These are phyloP conservation scores for Cyclostephanos invisitatus DNA, from an alignment of 108 stramenopile genomes.

Conservation along the genomic window DNA sequence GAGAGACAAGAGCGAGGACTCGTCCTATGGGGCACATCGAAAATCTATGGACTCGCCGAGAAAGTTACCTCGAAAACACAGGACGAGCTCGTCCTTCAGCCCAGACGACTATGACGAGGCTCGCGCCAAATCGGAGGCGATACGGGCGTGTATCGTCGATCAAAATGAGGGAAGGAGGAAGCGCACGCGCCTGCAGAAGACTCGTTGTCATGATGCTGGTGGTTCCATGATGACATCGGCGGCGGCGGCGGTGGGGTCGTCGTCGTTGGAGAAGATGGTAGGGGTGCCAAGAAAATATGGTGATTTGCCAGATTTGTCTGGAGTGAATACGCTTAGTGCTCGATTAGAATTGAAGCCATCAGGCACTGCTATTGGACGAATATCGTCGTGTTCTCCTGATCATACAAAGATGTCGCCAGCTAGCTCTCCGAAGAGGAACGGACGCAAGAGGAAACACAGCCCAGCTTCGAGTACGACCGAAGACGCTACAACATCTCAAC, in stretches of 20 bases:
- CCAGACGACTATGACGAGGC: slow-evolving; percentile 40
- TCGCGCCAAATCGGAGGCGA: slow-evolving; percentile 30
- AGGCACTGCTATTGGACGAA: background rate
- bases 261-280: background rate
- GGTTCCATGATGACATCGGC: background rate
- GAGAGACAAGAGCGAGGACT: slow-evolving; percentile 2
- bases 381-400: background rate
- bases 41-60: slow-evolving; percentile 9
- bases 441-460: slow-evolving; percentile 37
- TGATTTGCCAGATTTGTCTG: slow-evolving; percentile 12
- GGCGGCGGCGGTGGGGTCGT: background rate
- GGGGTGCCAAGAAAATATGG: background rate
- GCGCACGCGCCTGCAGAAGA: slow-evolving; percentile 20
- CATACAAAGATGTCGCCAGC: background rate
- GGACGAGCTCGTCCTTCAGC: background rate
- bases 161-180: slow-evolving; percentile 15
- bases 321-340: slow-evolving; percentile 35
- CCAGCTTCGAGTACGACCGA: background rate
- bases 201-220: background rate
- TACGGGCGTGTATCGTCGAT: slow-evolving; percentile 43
- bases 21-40: background rate
- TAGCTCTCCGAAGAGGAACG: slow-evolving; percentile 14
- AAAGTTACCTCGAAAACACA: slow-evolving; percentile 8
- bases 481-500: background rate
- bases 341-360: slow-evolving; percentile 19